Base-by-base conservation (phyloP, 495 filamentous ascomycete genomes). In the Filosporella fistucella region DNA sequence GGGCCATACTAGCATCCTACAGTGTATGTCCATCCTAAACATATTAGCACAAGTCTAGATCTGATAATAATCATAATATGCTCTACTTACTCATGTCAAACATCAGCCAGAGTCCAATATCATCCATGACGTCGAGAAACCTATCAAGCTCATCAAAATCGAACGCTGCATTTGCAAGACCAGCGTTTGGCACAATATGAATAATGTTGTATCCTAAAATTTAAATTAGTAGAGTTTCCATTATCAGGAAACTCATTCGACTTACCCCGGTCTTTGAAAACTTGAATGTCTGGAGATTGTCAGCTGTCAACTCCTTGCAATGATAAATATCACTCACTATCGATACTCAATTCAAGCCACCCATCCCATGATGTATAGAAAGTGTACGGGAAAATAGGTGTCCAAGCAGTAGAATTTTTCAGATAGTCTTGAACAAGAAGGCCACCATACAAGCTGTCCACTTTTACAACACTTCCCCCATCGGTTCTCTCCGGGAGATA, bases 11-110 rank as follows among this genome's bases (percentile, higher is more conserved):
- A n/a, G 28, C 10, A 6, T 8, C 18, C 14, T 32, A 47, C 44
- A 26, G 39, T 48, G 36, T 48, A 48, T 1, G 45, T 32, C 45
- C 45, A 48, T 48, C 45, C 45, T 48, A 14, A 33, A 30, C 4
- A n/a, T 40, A 26, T 48, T 14, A 48, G 32, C 6, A 36, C 11
- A 37, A 32, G 4, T 39, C 8, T 3, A 38, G 7, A 21, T 11
- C 14, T 4, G n/a, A 20, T 20, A 38, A 5, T 21, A n/a, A n/a
- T 40, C 9, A 32, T 18, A 25, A 21, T 23, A 7, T 68, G 62
- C 77, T 82, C 10, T 63, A 70, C 49, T 73, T 65, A 3, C 83
- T 71, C 61, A 86, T 71, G 52, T 82, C 76, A 55, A 80, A 85
- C 77, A 82, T 80, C 40, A 77, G 68, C 55, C 66, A 75, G n/a